Percentiles rank a stretch among this genome's conserved stretches.
phyloP scores from a whole-genome alignment of 441 rosid species.

The Theobroma grandiflorum region DNA sequence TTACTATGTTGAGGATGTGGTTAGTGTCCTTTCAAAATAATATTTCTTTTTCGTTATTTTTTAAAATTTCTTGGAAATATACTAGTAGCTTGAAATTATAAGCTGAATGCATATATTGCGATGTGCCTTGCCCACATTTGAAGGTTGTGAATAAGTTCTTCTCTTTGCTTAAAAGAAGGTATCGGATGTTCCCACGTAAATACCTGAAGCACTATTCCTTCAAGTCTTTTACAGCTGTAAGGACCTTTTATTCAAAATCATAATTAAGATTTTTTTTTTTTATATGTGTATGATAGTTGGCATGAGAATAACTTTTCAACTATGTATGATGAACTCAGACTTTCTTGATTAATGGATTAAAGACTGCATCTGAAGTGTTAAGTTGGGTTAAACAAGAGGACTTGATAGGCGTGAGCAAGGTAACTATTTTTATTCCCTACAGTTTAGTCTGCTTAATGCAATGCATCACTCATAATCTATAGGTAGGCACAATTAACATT shows the following conservation, averaged over 20 bases:
- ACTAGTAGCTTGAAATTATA: too few relatives aligned
- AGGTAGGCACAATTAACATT: background rate
- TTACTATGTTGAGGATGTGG: background rate
- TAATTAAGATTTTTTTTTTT: background rate
- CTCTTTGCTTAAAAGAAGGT: background rate
- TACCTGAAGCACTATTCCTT: background rate
- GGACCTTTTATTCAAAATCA: background rate
- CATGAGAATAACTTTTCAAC: background rate
- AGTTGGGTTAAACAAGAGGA: background rate
- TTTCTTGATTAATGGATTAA: background rate
- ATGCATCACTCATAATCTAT: background rate
- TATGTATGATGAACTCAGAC: background rate
- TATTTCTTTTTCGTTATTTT: too few relatives aligned
- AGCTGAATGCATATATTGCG: background rate
- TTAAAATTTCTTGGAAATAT: background rate
- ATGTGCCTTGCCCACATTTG: background rate
- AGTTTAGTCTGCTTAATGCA: background rate
- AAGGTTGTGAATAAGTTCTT: constrained; percentile 1
- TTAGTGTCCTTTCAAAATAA: background rate
- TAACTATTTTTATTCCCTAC: background rate
- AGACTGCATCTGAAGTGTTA: background rate
- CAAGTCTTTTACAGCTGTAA: background rate
- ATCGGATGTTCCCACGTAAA: background rate
- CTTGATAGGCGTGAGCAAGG: background rate
- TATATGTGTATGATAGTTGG: background rate